phyloP scores from a whole-genome alignment of 2,329 filamentous ascomycete genomes.

The Apiospora koreana region DNA sequence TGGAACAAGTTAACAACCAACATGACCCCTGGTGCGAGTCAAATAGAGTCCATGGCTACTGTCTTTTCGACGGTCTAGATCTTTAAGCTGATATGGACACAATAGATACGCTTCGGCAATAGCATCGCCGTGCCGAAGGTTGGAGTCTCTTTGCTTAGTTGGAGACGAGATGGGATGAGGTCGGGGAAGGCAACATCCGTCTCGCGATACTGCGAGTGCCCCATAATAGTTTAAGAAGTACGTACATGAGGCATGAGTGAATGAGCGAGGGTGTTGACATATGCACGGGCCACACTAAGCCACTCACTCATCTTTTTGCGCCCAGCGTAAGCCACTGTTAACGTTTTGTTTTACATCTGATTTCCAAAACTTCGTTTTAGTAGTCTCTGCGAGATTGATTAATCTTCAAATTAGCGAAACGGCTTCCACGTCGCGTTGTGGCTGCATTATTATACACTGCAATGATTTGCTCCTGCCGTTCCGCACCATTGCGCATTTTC shows the following conservation, averaged over 20 bases:
- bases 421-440: neutral
- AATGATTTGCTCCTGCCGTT: conserved; percentile 50
- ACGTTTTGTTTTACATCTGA: neutral
- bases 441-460: conserved; percentile 12
- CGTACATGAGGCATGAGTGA: neutral
- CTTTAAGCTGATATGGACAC: neutral
- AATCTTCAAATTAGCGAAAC: neutral
- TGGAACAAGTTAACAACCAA: neutral
- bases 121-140: neutral
- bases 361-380: neutral
- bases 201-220: neutral
- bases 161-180: neutral
- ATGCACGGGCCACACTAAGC: neutral
- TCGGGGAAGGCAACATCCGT: neutral
- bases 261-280: no score
- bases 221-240: neutral
- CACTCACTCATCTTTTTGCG: neutral
- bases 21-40: neutral
- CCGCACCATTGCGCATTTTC: conserved; percentile 47
- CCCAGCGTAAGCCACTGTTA: neutral
- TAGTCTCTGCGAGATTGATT: neutral
- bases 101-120: neutral
- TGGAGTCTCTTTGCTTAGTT: neutral
- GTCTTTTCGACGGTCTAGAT: neutral
- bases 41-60: neutral